Conservation (phyloP, 257 asterid genomes). For the Ajuga chamaepitys region DNA sequence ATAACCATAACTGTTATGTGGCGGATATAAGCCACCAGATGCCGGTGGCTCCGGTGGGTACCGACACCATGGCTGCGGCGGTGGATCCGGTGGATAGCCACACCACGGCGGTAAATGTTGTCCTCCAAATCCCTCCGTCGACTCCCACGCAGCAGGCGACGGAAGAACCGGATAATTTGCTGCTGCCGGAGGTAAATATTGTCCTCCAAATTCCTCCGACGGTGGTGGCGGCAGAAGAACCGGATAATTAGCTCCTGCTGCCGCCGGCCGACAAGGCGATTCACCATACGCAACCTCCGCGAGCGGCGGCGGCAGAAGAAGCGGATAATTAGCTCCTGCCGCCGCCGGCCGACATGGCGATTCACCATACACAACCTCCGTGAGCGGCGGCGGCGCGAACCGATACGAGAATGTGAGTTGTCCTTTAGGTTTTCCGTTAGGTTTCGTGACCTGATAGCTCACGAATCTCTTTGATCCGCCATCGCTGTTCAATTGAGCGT, state of each 20-base stretch:
- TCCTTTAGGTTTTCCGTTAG: constrained; percentile 72
- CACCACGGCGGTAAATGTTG: constrained; percentile 20
- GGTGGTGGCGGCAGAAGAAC: constrained; percentile 7
- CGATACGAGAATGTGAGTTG: constrained; percentile 54
- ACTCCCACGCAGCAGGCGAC: no score
- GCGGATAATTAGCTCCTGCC: constrained; percentile 20
- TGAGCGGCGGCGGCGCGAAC: constrained; percentile 22
- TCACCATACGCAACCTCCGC: background rate
- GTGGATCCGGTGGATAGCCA: constrained; percentile 9
- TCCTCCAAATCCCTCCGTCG: background rate
- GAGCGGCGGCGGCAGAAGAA: constrained; percentile 6
- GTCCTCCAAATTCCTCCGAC: background rate
- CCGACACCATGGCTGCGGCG: constrained; percentile 12
- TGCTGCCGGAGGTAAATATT: constrained; percentile 23
- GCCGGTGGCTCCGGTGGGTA: no score
- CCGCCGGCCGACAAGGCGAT: constrained; percentile 18
- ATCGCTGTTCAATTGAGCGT: constrained; percentile 22
- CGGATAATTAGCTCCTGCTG: constrained; percentile 17
- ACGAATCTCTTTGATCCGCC: constrained; percentile 32
- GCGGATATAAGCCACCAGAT: no score
- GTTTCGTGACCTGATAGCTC: constrained; percentile 74
- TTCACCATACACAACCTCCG: background rate
- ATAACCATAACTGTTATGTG: no score
- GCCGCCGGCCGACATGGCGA: constrained; percentile 19
- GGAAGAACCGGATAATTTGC: no score